Percentiles rank a stretch among this genome's conserved stretches.
Evolutionary conservation across 352 stramenopile species (phyloP).

Genomic region (Pythium aquatile): DNA sequence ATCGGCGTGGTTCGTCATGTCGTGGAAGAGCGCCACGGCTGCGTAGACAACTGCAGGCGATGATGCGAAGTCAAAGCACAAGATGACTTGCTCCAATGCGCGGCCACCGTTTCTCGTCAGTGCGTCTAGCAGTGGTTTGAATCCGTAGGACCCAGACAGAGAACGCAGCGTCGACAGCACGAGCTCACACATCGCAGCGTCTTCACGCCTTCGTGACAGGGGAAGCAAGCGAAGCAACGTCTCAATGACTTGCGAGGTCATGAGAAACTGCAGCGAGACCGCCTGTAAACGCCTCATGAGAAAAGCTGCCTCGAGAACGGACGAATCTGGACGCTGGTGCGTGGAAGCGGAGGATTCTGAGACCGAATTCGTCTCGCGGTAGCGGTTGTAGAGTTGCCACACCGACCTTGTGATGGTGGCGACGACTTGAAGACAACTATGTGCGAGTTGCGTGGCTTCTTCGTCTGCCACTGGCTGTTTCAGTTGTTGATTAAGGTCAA

Average conservation of each 20-base stretch:
- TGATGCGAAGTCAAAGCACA: constrained; percentile 37
- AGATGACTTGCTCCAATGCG: constrained; percentile 43
- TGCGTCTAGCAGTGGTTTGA: constrained; percentile 48
- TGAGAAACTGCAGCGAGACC: constrained; percentile 14
- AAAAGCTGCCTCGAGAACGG: constrained; percentile 9
- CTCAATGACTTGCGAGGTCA: constrained; percentile 19
- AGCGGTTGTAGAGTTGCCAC: constrained; percentile 13
- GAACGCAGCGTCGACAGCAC: constrained; percentile 42
- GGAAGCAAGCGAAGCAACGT: constrained; percentile 23
- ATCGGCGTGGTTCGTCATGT: constrained; percentile 50
- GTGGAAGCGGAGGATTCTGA: not conserved
- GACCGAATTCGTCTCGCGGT: not conserved
- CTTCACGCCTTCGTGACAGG: constrained; percentile 2
- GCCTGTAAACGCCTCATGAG: constrained; percentile 8
- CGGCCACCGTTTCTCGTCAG: constrained; percentile 56
- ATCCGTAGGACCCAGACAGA: constrained; percentile 48
- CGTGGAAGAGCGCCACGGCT: constrained; percentile 55
- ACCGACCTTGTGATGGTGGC: constrained; percentile 17
- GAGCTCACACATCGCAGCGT: constrained; percentile 31
- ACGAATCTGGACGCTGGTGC: not conserved
- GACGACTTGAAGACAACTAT: constrained; percentile 16
- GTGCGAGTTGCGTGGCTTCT: not conserved
- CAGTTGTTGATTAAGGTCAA: constrained; percentile 31
- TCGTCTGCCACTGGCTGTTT: not conserved
- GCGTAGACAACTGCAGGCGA: constrained; percentile 34